phyloP scores from a whole-genome alignment of 1,284 basidiomycete species.

The Clitocybe nebularis region DNA sequence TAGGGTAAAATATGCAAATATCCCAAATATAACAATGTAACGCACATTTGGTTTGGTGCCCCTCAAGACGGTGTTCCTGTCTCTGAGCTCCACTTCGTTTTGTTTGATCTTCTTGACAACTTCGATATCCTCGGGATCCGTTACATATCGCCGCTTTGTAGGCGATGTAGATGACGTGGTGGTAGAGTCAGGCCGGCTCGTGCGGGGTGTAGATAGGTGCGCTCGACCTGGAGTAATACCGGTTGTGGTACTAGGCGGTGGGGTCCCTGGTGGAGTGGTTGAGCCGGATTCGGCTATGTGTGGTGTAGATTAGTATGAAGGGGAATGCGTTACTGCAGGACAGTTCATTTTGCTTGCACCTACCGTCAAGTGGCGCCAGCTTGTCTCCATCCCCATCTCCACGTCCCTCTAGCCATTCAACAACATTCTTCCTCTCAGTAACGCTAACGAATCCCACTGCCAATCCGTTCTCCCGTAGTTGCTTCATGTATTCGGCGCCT shows the following conservation, averaged over 20 bases:
- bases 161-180: constrained; percentile 49
- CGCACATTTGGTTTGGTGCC: constrained; percentile 74
- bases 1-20: constrained; percentile 1
- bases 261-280: constrained; percentile 64
- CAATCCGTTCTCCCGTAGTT: constrained; percentile 71
- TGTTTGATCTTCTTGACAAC: constrained; percentile 79
- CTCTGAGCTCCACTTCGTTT: constrained; percentile 70
- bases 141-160: constrained; percentile 73
- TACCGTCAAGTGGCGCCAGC: constrained; percentile 55
- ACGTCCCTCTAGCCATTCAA: constrained; percentile 80
- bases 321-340: too few relatives aligned
- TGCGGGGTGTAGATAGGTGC: constrained; percentile 36
- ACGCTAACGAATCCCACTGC: constrained; percentile 77
- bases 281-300: constrained; percentile 29
- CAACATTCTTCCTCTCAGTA: constrained; percentile 78
- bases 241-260: constrained; percentile 31
- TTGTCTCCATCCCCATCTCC: constrained; percentile 46
- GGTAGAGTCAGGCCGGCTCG: constrained; percentile 30
- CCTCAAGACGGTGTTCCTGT: constrained; percentile 72
- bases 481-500: constrained; percentile 84
- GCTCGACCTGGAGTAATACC: constrained; percentile 26
- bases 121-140: constrained; percentile 75
- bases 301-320: constrained; percentile 1
- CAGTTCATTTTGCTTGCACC: too few relatives aligned
- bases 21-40: constrained; percentile 6